phyloP scores from a whole-genome alignment of 257 asterid genomes.

The Nicotiana sylvestris region DNA sequence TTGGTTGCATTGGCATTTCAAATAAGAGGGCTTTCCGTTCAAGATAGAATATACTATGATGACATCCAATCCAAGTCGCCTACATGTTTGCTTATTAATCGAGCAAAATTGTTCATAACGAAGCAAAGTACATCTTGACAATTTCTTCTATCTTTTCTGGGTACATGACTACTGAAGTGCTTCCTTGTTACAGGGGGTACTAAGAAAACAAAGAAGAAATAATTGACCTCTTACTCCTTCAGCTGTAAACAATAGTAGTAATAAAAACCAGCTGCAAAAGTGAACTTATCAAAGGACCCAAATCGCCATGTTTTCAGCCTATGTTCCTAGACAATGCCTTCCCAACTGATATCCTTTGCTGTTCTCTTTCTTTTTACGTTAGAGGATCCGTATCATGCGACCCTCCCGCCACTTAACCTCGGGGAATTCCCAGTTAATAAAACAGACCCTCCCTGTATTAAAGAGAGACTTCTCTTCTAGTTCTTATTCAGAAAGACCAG shows the following conservation, averaged over 20 bases:
- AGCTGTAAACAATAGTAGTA: neutral
- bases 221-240: neutral
- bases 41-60: neutral
- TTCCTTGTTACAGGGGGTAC: neutral
- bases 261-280: neutral
- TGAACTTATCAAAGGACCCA: neutral
- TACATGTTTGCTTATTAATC: neutral
- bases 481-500: no score
- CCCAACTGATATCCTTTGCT: neutral
- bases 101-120: no score
- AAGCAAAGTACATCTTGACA: no score
- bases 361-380: neutral
- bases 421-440: no score
- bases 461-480: no score
- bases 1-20: neutral
- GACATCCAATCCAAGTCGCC: neutral
- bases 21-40: neutral
- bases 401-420: no score
- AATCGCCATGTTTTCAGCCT: neutral
- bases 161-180: neutral
- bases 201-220: neutral
- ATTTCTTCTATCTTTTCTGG: no score
- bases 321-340: neutral
- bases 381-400: neutral
- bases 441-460: neutral